Conservation (phyloP, 1,284 basidiomycete genomes). For the Naganishia liquefaciens region DNA sequence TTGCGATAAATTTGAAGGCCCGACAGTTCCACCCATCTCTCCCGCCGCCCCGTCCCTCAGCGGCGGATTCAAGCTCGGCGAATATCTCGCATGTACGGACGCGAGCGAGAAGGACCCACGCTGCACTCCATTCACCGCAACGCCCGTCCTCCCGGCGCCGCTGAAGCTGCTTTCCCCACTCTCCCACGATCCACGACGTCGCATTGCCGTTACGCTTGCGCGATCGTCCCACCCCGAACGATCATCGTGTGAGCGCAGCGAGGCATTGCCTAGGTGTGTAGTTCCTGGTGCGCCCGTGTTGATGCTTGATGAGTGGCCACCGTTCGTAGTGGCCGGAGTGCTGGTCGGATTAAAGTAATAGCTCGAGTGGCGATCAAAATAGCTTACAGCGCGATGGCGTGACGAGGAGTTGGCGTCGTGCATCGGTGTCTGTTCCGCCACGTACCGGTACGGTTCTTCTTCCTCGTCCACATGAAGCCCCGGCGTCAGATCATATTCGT, state of each 20-base stretch:
- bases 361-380: conserved; percentile 15
- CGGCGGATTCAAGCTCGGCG: background rate
- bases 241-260: conserved; percentile 6
- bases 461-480: background rate
- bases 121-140: background rate
- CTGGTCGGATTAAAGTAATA: conserved; percentile 5
- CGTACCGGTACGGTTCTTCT: background rate
- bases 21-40: background rate
- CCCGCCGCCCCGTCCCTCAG: background rate
- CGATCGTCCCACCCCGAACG: conserved; percentile 38
- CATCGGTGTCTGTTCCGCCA: conserved; percentile 7
- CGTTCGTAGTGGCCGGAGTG: background rate
- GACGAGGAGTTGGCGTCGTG: conserved; percentile 3
- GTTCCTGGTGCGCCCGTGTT: background rate
- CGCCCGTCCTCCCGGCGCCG: conserved; percentile 12
- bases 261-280: background rate
- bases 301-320: background rate
- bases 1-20: background rate
- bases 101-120: background rate
- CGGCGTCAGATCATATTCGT: background rate
- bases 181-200: conserved; percentile 43
- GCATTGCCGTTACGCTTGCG: conserved; percentile 43
- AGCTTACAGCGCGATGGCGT: conserved; percentile 2
- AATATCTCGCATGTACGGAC: background rate
- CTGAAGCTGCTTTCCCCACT: conserved; percentile 46